Evolutionary conservation across 2,329 filamentous ascomycete species (phyloP).

Genomic region (Aureobasidium subglaciale): DNA sequence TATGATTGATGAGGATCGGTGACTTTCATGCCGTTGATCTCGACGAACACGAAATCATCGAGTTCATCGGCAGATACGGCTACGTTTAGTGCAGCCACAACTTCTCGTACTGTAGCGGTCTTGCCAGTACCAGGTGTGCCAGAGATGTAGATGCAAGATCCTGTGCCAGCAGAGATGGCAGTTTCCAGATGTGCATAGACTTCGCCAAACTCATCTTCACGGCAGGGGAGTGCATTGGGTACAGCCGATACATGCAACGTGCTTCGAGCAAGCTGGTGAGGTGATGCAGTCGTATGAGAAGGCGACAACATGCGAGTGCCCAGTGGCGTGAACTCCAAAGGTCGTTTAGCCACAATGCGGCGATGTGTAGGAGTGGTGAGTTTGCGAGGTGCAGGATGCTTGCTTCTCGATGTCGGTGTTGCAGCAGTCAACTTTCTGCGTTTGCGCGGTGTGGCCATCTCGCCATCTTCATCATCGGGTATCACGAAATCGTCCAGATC

Average conservation of each 20-base stretch:
- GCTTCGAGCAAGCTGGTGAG: constrained; percentile 83
- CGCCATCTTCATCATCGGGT: constrained; percentile 33
- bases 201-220: constrained; percentile 82
- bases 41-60: constrained; percentile 97
- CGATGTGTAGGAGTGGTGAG: constrained; percentile 59
- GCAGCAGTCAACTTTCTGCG: constrained; percentile 40
- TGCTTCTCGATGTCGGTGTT: constrained; percentile 39
- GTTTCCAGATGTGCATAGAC: constrained; percentile 92
- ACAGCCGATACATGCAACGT: constrained; percentile 91
- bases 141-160: constrained; percentile 97
- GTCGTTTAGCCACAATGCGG: constrained; percentile 70
- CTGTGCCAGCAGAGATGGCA: constrained; percentile 86
- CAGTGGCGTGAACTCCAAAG: constrained; percentile 91
- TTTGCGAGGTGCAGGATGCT: constrained; percentile 43
- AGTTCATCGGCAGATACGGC: constrained; percentile 83
- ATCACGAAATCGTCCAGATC: constrained; percentile 41
- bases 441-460: constrained; percentile 41
- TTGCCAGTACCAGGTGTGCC: constrained; percentile 98
- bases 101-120: constrained; percentile 93
- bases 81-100: constrained; percentile 81
- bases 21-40: constrained; percentile 99
- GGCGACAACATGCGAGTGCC: constrained; percentile 79
- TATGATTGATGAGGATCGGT: constrained; percentile 97
- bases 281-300: constrained; percentile 67
- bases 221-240: constrained; percentile 79